Evolutionary conservation across 2,329 filamentous ascomycete species (phyloP), one percentile per base, ranked within the genome.

Genomic region (Neopestalotiopsis rosae): DNA sequence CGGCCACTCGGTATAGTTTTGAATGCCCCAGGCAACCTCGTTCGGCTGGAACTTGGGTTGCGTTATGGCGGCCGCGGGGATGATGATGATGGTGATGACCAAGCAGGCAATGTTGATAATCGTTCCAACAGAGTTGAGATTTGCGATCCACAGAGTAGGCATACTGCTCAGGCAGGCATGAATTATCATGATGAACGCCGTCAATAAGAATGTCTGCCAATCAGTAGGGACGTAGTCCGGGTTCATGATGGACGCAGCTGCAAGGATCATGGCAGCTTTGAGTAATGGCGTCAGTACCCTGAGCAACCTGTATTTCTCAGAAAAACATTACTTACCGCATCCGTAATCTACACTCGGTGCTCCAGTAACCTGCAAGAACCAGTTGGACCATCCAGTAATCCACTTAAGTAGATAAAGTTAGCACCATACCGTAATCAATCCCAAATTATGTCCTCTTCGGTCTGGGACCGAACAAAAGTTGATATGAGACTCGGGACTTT

Each of bases 21-120:
- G 88, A 68, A 93, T 90, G 5, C 83, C 83, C 65, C 89, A 88
- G 87, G 91, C 93, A 40, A 93, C 87, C 32, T 80, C 72, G 65
- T 76, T 79, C 40, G 78, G 71, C 42, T 79, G 75, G 61, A 80
- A 79, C 62, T 87, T 85, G n/a, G 89, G 82, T 10, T 85, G 79
- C 42, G 86, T 85, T 67, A 84, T 88, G 1, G 82, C 79, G 24
- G 82, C 80, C 0, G 90, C 85, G 2, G 91, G 91, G 68, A 94
- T 93, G 69, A 91, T 82, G 73, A 94, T 91, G 71, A 93, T 85
- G 34, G 91, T 89, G 45, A 90, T 83, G 32, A 92, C 73, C 28
- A 94, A 83, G 1, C 89, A 89, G 66, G 92, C 78, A 75, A 94
- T 89, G 78, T 94, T 94, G 81, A 94, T 89, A 0, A 86, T 89